phyloP scores from a whole-genome alignment of 2,329 filamentous ascomycete genomes.

The Pseudogymnoascus sp. region DNA sequence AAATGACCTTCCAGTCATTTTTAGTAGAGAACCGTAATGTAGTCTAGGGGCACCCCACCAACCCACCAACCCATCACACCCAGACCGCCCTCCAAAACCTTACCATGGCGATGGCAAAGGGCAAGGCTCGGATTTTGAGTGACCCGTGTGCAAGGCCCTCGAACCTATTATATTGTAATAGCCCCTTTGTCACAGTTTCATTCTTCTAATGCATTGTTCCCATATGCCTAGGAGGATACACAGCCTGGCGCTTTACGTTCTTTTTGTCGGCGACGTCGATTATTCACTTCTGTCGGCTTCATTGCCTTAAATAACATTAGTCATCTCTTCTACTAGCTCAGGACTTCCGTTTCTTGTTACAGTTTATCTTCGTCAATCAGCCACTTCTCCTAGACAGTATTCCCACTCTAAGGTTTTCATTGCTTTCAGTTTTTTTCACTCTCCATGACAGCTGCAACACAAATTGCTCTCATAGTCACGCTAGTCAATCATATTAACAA shows the following conservation, averaged over 20 bases:
- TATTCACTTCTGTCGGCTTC: not conserved
- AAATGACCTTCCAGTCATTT: not conserved
- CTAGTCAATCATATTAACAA: no score
- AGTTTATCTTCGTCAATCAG: not conserved
- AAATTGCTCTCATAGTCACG: no score
- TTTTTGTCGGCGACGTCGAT: not conserved
- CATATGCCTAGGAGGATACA: not conserved
- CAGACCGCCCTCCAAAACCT: not conserved
- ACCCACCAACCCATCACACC: not conserved
- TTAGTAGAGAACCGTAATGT: not conserved
- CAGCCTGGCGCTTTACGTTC: slow-evolving; percentile 5
- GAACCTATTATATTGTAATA: slow-evolving; percentile 5
- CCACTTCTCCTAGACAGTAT: no score
- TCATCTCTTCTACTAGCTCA: slow-evolving; percentile 1
- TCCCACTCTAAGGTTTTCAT: no score
- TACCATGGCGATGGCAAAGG: not conserved
- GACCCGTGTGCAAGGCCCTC: slow-evolving; percentile 4
- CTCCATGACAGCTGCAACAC: no score
- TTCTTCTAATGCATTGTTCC: slow-evolving; percentile 7
- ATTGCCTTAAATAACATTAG: not conserved
- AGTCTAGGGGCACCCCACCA: no score
- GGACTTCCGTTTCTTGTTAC: slow-evolving; percentile 3
- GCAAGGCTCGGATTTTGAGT: not conserved
- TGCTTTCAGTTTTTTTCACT: no score
- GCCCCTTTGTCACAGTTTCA: slow-evolving; percentile 2